phyloP scores from a whole-genome alignment of 805 yeast species.

The Yarrowia porcina region DNA sequence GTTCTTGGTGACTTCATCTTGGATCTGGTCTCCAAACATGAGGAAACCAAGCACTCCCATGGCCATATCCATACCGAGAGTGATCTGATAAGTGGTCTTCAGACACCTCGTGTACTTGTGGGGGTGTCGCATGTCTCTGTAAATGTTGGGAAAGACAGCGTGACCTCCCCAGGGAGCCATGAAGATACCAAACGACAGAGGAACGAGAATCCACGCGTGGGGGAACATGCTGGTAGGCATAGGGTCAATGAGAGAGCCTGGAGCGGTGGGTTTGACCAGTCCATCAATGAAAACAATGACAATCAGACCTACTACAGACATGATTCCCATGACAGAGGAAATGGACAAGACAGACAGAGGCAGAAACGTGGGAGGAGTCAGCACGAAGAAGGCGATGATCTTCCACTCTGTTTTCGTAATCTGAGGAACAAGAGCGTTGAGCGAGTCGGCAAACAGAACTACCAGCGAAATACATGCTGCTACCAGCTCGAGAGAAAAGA shows the following conservation, averaged over 20 bases:
- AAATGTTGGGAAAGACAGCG: conserved; percentile 73
- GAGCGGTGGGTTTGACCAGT: conserved; percentile 52
- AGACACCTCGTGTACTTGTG: conserved; percentile 52
- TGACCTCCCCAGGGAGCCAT: conserved; percentile 79
- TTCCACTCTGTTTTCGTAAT: conserved; percentile 58
- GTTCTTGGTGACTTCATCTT: conserved; percentile 76
- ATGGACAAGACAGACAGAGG: conserved; percentile 73
- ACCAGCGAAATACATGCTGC: conserved; percentile 81
- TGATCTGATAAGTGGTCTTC: conserved; percentile 53
- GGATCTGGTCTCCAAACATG: conserved; percentile 69
- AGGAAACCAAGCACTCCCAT: conserved; percentile 65
- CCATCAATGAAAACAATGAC: conserved; percentile 61
- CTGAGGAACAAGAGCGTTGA: conserved; percentile 61
- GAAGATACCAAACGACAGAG: conserved; percentile 42
- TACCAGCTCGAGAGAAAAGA: conserved; percentile 72
- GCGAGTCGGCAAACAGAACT: conserved; percentile 81
- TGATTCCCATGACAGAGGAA: conserved; percentile 65
- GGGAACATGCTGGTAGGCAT: conserved; percentile 73
- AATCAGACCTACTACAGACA: conserved; percentile 66
- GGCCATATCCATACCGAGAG: conserved; percentile 55
- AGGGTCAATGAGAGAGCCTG: conserved; percentile 69
- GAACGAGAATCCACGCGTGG: conserved; percentile 46
- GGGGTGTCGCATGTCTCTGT: conserved; percentile 71
- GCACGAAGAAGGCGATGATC: conserved; percentile 49
- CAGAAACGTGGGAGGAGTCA: conserved; percentile 78